A percentile compares a stretch with the other conserved stretches of the same genome.
These are phyloP conservation scores for Apiotrichum gamsii DNA, from an alignment of 1,284 basidiomycete genomes.

Conservation along the genomic window DNA sequence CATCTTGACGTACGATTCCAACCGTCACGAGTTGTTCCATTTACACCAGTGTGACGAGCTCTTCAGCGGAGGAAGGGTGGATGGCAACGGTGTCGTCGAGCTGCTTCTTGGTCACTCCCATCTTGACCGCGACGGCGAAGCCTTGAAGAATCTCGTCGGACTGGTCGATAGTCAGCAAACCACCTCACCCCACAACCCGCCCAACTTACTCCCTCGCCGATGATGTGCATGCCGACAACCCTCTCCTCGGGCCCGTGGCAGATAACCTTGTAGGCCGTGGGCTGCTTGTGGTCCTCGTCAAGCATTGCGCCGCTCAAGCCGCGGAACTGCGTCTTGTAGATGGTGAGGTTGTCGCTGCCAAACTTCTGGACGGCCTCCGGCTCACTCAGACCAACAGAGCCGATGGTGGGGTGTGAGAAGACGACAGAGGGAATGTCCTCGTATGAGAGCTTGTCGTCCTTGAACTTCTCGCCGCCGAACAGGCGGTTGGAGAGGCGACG, in stretches of 20 bases:
- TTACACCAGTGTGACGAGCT: slow-evolving; percentile 45
- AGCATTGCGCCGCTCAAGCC: slow-evolving; percentile 84
- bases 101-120: slow-evolving; percentile 81
- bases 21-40: too few relatives aligned
- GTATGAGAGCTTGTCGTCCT: slow-evolving; percentile 82
- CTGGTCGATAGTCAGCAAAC: not conserved
- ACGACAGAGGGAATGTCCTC: slow-evolving; percentile 88
- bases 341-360: slow-evolving; percentile 77
- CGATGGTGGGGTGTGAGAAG: slow-evolving; percentile 93
- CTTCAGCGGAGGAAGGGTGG: slow-evolving; percentile 50
- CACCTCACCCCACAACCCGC: not conserved
- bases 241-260: slow-evolving; percentile 80
- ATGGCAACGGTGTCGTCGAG: slow-evolving; percentile 87
- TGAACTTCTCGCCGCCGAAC: slow-evolving; percentile 77
- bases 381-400: slow-evolving; percentile 87
- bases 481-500: slow-evolving; percentile 80
- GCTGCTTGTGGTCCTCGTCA: slow-evolving; percentile 77
- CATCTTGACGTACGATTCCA: too few relatives aligned
- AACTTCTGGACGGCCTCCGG: slow-evolving; percentile 80
- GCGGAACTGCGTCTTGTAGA: slow-evolving; percentile 73
- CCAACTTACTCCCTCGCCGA: slow-evolving; percentile 64
- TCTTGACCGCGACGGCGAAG: slow-evolving; percentile 85
- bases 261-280: slow-evolving; percentile 88
- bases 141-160: slow-evolving; percentile 5
- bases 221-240: slow-evolving; percentile 89